phyloP scores from a whole-genome alignment of 140 eudicot genomes.

The Eryngium alpinum region DNA sequence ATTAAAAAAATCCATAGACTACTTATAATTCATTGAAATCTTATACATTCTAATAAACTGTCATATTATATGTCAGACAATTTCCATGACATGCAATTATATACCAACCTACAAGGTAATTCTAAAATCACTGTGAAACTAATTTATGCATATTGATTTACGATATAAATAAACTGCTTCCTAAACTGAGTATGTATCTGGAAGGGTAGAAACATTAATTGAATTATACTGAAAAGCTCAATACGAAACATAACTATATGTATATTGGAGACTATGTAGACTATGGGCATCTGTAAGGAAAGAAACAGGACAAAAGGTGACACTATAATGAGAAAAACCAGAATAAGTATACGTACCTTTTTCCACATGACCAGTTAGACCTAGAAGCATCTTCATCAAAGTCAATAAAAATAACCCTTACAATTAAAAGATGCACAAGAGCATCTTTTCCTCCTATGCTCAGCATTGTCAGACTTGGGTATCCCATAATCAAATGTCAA shows the following conservation, averaged over 20 bases:
- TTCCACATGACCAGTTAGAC: background rate
- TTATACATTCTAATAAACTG: no score
- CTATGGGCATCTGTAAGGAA: background rate
- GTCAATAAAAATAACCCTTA: constrained; percentile 60
- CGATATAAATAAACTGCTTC: no score
- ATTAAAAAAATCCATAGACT: no score
- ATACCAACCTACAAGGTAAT: background rate
- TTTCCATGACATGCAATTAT: background rate
- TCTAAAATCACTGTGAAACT: background rate
- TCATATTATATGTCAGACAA: background rate
- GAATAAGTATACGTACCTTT: constrained; percentile 15
- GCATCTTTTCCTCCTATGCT: constrained; percentile 54
- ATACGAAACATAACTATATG: no score
- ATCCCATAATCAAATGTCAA: constrained; percentile 74
- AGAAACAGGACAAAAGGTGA: background rate
- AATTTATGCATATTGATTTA: background rate
- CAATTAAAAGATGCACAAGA: constrained; percentile 68
- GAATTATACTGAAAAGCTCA: no score
- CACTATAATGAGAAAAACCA: background rate
- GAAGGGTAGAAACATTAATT: no score
- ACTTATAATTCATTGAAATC: no score
- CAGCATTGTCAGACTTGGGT: constrained; percentile 37
- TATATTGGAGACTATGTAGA: background rate
- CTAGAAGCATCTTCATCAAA: constrained; percentile 1
- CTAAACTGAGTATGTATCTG: no score